A percentile compares a stretch with the other conserved stretches of the same genome.
phyloP scores from a whole-genome alignment of 176 grass and related monocot species.

The Canna indica region DNA sequence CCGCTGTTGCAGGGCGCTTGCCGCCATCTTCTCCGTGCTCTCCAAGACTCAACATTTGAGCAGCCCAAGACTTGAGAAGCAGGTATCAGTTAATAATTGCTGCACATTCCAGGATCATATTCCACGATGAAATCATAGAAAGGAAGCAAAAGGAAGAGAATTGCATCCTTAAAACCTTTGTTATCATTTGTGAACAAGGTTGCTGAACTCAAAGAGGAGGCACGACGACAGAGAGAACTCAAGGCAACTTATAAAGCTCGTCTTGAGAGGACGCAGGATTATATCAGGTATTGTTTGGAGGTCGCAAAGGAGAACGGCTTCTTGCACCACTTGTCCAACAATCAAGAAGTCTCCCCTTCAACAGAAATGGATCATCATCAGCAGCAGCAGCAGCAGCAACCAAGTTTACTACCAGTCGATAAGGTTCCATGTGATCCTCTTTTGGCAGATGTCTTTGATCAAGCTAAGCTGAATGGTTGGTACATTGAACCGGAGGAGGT shows the following conservation, averaged over 20 bases:
- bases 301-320: constrained; percentile 43
- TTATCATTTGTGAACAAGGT: constrained; percentile 6
- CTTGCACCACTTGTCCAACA: constrained; percentile 37
- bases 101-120: constrained; percentile 4
- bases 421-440: constrained; percentile 20
- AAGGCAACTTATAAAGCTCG: constrained; percentile 46
- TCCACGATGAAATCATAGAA: background rate
- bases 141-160: background rate
- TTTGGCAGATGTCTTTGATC: constrained; percentile 19
- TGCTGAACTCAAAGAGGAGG: constrained; percentile 30
- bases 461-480: constrained; percentile 41
- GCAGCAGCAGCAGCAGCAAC: background rate
- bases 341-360: background rate
- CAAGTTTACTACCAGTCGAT: background rate
- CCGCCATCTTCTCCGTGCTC: constrained; percentile 24
- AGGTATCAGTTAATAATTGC: background rate
- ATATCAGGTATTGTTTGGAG: constrained; percentile 50
- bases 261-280: constrained; percentile 47
- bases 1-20: constrained; percentile 22
- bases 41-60: constrained; percentile 2
- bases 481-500: constrained; percentile 44
- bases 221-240: constrained; percentile 35
- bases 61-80: background rate
- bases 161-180: too few relatives aligned
- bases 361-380: background rate